Evolutionary conservation across 208 protist genomes (phyloP).

Genomic region (Histomonas meleagridis): DNA sequence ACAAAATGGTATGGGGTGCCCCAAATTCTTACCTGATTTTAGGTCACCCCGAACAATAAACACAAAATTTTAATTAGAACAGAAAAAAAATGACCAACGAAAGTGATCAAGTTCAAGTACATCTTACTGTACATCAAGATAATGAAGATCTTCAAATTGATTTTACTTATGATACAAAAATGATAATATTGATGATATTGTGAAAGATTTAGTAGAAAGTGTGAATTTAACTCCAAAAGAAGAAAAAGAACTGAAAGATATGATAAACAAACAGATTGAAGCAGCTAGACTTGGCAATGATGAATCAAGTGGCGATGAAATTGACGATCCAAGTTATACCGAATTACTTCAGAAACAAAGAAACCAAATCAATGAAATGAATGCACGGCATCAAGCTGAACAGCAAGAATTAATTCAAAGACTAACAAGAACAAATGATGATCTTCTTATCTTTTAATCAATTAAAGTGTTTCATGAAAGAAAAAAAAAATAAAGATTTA

Average conservation of each 20-base stretch:
- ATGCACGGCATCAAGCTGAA: neutral
- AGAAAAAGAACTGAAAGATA: neutral
- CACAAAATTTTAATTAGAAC: no score
- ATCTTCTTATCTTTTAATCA: neutral
- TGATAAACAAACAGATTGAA: neutral
- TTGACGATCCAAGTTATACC: neutral
- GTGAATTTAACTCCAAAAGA: neutral
- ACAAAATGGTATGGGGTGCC: no score
- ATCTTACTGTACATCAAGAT: neutral
- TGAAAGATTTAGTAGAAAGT: neutral
- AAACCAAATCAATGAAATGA: neutral
- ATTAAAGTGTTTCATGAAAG: no score
- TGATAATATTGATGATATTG: slow-evolving; percentile 16
- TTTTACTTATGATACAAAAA: neutral
- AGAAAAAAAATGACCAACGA: no score
- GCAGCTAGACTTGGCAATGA: no score
- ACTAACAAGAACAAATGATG: neutral
- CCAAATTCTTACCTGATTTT: no score
- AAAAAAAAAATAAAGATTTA: no score
- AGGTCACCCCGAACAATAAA: no score
- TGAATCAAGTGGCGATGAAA: neutral
- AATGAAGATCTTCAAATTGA: neutral
- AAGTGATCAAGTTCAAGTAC: neutral
- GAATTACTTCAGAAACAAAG: neutral
- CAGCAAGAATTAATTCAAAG: neutral